Evolutionary conservation across 106 monocot genomes (phyloP).

Genomic region (Dioscorea zingiberensis): DNA sequence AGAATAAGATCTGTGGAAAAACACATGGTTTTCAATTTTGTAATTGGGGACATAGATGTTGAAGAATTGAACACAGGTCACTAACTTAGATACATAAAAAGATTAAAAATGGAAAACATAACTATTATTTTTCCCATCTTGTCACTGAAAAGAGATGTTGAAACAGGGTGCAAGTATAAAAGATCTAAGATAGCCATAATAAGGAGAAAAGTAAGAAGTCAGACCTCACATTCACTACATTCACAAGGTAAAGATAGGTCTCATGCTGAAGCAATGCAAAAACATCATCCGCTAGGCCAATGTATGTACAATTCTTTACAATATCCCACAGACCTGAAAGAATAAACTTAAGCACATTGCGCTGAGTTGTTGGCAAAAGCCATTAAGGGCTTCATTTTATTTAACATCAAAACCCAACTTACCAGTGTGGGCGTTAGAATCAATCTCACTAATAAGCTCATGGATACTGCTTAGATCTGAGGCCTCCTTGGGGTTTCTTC

Average conservation of each 20-base stretch:
- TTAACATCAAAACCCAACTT: slow-evolving; percentile 2
- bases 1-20: too few relatives aligned
- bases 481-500: slow-evolving; percentile 82
- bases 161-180: too few relatives aligned
- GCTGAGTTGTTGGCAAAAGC: too few relatives aligned
- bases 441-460: slow-evolving; percentile 77
- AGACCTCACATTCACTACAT: slow-evolving; percentile 89
- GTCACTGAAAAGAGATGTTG: too few relatives aligned
- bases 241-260: slow-evolving; percentile 80
- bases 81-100: too few relatives aligned
- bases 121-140: too few relatives aligned
- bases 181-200: neutral
- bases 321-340: slow-evolving; percentile 60
- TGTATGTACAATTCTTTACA: slow-evolving; percentile 88
- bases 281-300: slow-evolving; percentile 95
- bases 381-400: too few relatives aligned
- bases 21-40: too few relatives aligned
- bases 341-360: neutral
- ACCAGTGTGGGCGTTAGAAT: slow-evolving; percentile 65
- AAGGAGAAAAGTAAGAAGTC: neutral
- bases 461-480: slow-evolving; percentile 68
- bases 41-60: too few relatives aligned
- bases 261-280: slow-evolving; percentile 86
- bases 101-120: too few relatives aligned
- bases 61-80: too few relatives aligned